Base-by-base conservation (phyloP, 164 flowering plant species). In the Stephania yunnanensis region DNA sequence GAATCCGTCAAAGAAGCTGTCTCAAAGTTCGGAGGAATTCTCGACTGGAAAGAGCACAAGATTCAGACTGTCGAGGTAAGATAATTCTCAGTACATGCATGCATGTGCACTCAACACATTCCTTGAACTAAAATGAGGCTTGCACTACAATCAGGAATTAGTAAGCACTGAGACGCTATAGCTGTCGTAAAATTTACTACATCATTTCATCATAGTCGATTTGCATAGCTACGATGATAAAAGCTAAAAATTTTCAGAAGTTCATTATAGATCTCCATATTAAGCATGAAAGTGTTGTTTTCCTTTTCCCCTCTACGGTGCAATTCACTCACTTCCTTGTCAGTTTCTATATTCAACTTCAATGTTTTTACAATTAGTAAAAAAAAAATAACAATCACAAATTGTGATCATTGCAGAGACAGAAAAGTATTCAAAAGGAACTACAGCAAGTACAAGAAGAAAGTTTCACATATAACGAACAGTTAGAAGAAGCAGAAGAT, bases 11-110 rank as follows among this genome's bases (percentile, higher is more conserved):
- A 89, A 78, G 89, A 88, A 70, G 95, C 92, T 70, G 98, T 94
- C 68, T 86, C 94, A 65, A 92, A 86, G 81, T 94, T 94, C 83
- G 98, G 97, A 72, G 96, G 97, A 44, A 91, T 92, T 69, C 87
- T 87, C 69, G 92, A 90, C 74, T 91, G 97, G 93, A 92, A 91
- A 82, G 94, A 97, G 71, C 97, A 90, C 77, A 89, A 80, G 77
- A 75, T 87, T 68, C 89, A 88, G 76, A 85, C 90, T 63, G 87
- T 85, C 46, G 97, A 91, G 97, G 98, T 89, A 85, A 36, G 55
- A 58, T 68, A 46, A 69, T 74, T 75, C 69, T 53, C 48, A 19
- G 12, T 9, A 45, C 10, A 19, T 46, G 48, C 5, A 70, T n/a
- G 64, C 64, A 58, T 10, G 17, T 58, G 64, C 64, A 58, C n/a